Base-by-base conservation (phyloP, 2,329 filamentous ascomycete genomes). In the Colletotrichum sp. region DNA sequence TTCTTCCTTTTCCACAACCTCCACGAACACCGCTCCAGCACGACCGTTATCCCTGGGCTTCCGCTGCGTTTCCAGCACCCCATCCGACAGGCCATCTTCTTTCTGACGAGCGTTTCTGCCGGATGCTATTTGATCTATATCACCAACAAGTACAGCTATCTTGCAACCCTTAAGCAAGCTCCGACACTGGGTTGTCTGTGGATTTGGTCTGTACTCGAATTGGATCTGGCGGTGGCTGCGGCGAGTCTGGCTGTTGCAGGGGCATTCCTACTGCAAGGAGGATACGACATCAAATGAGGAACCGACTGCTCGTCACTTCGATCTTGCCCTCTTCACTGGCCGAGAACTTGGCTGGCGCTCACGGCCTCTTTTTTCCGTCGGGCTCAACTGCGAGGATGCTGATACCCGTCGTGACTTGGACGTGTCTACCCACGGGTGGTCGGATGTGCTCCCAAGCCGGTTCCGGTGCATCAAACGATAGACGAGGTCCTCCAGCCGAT, bases 151-250 rank as follows among this genome's bases (percentile, higher is more conserved):
- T 91, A 93, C 78, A 92, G 93, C 6, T 98, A 98, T 81, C 92
- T 97, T 79, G 94, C 94, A 8, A 93, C 98, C 24, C 96, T 98
- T 95, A 97, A 98, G 87, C 93, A 92, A 77, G 94, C 96, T 1
- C 97, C 97, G n/a, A 93, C 96, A 7, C 83, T 98, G 16, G 97
- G 95, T 1, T 96, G 95, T 55, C 84, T 98, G 21, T 98, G 96
- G 96, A 90, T 98, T 6, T 98, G 96, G 96, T 92, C 94, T 36
- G 93, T 98, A 26, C 89, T 98, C 62, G 97, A 99, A 86, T 90
- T 98, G 85, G 90, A 95, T 71, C 86, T 98, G 55, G 81, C 88
- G 1, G 92, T 91, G 80, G 94, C 94, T 1, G 85, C 93, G 2
- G 78, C 84, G 15, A 93, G 91, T 78, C 81, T 93, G 43, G 82